Base-by-base conservation (phyloP, 1,284 basidiomycete species). In the Agaricales sp. region DNA sequence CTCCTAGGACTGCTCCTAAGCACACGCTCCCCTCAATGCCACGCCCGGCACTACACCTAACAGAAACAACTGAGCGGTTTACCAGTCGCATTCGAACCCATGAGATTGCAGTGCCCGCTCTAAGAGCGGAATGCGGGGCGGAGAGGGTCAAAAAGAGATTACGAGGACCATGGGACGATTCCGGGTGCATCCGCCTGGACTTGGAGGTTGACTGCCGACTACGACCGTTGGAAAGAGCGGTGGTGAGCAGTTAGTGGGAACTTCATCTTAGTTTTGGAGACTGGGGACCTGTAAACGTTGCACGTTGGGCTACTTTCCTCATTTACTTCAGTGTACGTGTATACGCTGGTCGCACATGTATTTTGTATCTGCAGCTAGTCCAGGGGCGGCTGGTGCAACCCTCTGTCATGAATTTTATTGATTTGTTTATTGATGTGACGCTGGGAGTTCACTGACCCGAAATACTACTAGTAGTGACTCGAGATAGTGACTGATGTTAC, bases 101-200 rank as follows among this genome's bases (percentile, higher is more conserved):
- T 18, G 39, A 41, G 6, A 18, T 41, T 41, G 39, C 14, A 41
- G 13, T 41, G 4, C 30, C 30, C n/a, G n/a, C 8, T 35, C 39
- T 20, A 20, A 30, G 24, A 49, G 48, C 8, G 23, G 18, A 4
- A 4, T 8, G 6, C 6, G 6, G 8, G 8, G 18, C 4, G 39
- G 39, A 41, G 14, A 48, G 24, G 26, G 47, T 38, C 45, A 46
- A 48, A 25, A 56, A 56, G 50, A 54, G 51, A 44, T 49, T 64
- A 46, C 67, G 75, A 19, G 78, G 77, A 0, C 77, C 78, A 14
- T 80, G 80, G 78, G 75, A 80, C 56, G 73, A 80, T 56, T 71
- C 73, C 21, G 63, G 67, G 45, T 67, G 67, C 47, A 69, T 76
- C 39, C 45, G 54, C 14, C 52, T 73, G 37, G 59, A 56, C 18